Percentiles rank a stretch among this genome's conserved stretches.
Conservation (phyloP, 257 asterid genomes). For the Catharanthus roseus region DNA sequence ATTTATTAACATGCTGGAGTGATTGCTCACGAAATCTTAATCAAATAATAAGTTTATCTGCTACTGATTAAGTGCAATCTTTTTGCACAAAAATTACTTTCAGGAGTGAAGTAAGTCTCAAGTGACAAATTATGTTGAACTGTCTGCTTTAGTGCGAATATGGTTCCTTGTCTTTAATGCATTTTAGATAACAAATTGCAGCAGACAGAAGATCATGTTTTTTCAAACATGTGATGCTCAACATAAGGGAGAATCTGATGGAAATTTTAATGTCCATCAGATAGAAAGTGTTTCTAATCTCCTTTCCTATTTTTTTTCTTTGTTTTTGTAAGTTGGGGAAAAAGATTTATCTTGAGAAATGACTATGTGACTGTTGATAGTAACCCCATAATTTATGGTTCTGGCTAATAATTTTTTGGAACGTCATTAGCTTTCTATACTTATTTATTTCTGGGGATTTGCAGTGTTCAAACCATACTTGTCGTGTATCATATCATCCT, state of each 20-base stretch:
- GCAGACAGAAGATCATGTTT: not conserved
- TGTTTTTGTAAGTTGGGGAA: not conserved
- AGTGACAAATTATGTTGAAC: not conserved
- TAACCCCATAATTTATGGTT: not conserved
- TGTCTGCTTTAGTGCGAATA: not conserved
- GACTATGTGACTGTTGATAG: not conserved
- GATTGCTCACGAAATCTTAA: not conserved
- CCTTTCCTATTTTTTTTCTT: not conserved
- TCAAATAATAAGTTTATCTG: not conserved
- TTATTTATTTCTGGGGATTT: constrained; percentile 20
- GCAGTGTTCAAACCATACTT: constrained; percentile 85
- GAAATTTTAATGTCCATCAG: not conserved
- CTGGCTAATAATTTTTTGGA: not conserved
- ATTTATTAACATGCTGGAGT: not conserved
- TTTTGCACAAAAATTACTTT: not conserved
- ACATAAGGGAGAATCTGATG: not conserved
- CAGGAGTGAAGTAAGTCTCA: not conserved
- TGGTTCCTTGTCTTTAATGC: not conserved
- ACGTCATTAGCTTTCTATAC: constrained; percentile 11
- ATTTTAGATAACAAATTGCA: not conserved
- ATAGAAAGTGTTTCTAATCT: not conserved
- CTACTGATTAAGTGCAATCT: not conserved
- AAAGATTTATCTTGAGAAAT: not conserved
- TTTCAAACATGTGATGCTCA: not conserved
- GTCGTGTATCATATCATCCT: constrained; percentile 94